phyloP scores from a whole-genome alignment of 2,329 filamentous ascomycete genomes.

The Ambrosiella xylebori region DNA sequence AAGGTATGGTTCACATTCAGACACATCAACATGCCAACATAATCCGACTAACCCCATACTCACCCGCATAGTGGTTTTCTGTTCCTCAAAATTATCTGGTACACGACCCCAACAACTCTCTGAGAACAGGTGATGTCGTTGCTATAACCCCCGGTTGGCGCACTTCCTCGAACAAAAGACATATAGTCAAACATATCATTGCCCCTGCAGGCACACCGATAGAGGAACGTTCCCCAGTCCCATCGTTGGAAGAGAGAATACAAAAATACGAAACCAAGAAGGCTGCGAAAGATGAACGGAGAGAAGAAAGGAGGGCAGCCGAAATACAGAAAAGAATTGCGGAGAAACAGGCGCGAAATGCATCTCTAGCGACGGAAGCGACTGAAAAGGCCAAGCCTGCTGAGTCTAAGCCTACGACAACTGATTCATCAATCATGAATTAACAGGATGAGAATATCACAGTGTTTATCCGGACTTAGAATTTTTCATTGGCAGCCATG shows the following conservation, averaged over 20 bases:
- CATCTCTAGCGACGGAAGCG: conserved; percentile 1
- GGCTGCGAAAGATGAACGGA: conserved; percentile 38
- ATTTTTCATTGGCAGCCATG: no score
- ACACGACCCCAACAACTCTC: conserved; percentile 59
- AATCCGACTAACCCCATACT: neutral
- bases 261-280: conserved; percentile 36
- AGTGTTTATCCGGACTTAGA: no score
- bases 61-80: conserved; percentile 33
- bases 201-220: conserved; percentile 49
- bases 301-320: conserved; percentile 21
- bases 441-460: no score
- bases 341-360: conserved; percentile 1
- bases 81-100: conserved; percentile 49
- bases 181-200: conserved; percentile 60
- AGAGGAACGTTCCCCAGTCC: conserved; percentile 46
- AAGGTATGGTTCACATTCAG: conserved; percentile 36
- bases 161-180: conserved; percentile 48
- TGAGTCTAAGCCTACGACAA: neutral
- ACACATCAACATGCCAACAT: neutral
- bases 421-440: neutral
- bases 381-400: neutral
- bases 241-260: conserved; percentile 44
- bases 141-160: conserved; percentile 50
- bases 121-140: conserved; percentile 59
- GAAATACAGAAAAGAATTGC: conserved; percentile 13